A percentile compares a stretch with the other conserved stretches of the same genome.
phyloP scores from a whole-genome alignment of 2,329 filamentous ascomycete species.

The Balansia obtecta region DNA sequence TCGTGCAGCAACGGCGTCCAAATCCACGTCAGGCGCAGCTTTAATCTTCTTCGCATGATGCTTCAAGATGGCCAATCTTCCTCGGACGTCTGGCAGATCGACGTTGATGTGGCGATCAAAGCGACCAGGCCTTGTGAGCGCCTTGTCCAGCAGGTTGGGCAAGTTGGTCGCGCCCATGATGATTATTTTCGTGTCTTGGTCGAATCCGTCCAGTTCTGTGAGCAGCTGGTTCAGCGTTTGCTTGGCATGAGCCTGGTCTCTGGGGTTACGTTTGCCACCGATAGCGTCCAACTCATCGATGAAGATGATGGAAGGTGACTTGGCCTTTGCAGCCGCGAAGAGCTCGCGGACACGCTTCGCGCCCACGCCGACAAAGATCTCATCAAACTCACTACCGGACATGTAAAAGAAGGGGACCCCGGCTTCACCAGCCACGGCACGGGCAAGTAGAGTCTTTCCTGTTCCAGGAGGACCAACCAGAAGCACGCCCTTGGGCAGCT shows the following conservation, averaged over 20 bases:
- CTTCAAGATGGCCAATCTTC: conserved; percentile 82
- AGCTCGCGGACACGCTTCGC: conserved; percentile 92
- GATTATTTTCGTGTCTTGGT: conserved; percentile 87
- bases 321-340: conserved; percentile 70
- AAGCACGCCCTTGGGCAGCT: conserved; percentile 91
- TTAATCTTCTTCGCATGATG: conserved; percentile 92
- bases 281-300: conserved; percentile 93
- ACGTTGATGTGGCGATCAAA: conserved; percentile 92
- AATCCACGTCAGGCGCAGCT: conserved; percentile 65
- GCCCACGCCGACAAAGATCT: conserved; percentile 94
- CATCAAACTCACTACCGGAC: conserved; percentile 97
- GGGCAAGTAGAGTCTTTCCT: conserved; percentile 89
- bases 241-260: conserved; percentile 89
- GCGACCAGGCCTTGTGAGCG: conserved; percentile 81
- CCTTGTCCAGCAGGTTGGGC: conserved; percentile 87
- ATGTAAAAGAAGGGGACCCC: conserved; percentile 99
- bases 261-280: conserved; percentile 82
- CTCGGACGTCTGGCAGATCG: conserved; percentile 80
- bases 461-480: conserved; percentile 93
- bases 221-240: conserved; percentile 96
- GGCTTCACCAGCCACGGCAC: conserved; percentile 91
- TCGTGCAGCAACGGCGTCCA: conserved; percentile 71
- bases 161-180: conserved; percentile 96
- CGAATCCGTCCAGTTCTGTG: conserved; percentile 93
- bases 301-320: conserved; percentile 88